Evolutionary conservation across 331 rosid genomes (phyloP).

Genomic region (Malus hybrid): DNA sequence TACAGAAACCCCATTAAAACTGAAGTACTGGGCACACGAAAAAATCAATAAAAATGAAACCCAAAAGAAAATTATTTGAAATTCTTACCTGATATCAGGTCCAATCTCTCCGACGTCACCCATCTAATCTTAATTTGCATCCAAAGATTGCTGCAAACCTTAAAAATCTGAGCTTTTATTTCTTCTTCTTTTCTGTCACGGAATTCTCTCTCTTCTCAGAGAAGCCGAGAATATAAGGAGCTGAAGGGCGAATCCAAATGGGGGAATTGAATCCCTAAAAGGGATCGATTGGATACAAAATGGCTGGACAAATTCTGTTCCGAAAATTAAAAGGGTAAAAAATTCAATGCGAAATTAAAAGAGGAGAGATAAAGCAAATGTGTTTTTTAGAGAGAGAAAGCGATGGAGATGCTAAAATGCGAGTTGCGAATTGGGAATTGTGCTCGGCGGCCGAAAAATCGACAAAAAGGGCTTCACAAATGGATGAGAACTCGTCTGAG

Average conservation of each 20-base stretch:
- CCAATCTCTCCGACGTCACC: conserved; percentile 47
- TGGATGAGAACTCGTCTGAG: conserved; percentile 9
- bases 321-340: background rate
- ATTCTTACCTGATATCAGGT: conserved; percentile 44
- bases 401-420: background rate
- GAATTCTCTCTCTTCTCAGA: background rate
- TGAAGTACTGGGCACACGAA: background rate
- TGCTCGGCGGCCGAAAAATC: background rate
- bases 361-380: background rate
- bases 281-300: background rate
- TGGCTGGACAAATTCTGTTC: background rate
- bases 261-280: background rate
- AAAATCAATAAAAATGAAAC: background rate
- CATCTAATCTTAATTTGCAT: conserved; percentile 17
- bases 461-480: background rate
- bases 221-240: background rate
- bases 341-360: background rate
- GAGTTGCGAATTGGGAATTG: background rate
- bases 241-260: background rate
- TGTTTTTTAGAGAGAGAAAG: background rate
- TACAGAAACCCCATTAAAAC: background rate
- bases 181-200: background rate
- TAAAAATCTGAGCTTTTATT: background rate
- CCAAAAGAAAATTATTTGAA: background rate
- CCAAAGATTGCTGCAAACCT: background rate